These are phyloP conservation scores for Oryza punctata DNA, from an alignment of 176 grass and related monocot genomes.

Conservation along the genomic window DNA sequence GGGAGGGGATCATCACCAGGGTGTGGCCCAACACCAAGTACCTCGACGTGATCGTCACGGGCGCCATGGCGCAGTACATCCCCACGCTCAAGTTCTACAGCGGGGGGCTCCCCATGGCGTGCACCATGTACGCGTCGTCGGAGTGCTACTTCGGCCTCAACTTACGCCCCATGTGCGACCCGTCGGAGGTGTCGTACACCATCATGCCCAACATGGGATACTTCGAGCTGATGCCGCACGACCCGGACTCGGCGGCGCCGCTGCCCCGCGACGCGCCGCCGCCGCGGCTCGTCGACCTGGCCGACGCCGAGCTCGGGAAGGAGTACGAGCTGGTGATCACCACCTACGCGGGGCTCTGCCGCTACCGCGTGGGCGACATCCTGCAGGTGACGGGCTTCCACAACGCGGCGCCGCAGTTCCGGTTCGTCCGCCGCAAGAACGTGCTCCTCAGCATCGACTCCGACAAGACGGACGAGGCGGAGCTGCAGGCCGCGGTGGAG, in stretches of 20 bases:
- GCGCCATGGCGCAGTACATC: conserved; percentile 98
- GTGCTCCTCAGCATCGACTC: conserved; percentile 92
- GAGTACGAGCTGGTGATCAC: conserved; percentile 96
- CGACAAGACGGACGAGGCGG: conserved; percentile 93
- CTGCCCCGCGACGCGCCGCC: too few relatives aligned
- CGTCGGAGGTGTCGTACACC: conserved; percentile 88
- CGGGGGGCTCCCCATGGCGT: conserved; percentile 81
- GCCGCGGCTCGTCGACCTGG: conserved; percentile 65
- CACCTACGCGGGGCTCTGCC: conserved; percentile 87
- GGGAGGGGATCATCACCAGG: conserved; percentile 74
- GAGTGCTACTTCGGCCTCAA: conserved; percentile 99
- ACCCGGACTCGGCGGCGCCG: too few relatives aligned
- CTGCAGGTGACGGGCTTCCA: conserved; percentile 74
- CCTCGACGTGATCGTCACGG: conserved; percentile 97
- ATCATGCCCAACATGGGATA: conserved; percentile 99
- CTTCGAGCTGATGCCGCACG: conserved; percentile 26
- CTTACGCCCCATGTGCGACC: conserved; percentile 86
- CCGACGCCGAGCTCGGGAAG: conserved; percentile 64
- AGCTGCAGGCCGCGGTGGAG: conserved; percentile 81
- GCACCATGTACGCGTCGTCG: conserved; percentile 97
- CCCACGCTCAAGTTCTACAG: conserved; percentile 92
- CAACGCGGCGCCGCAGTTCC: conserved; percentile 84
- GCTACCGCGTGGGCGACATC: conserved; percentile 87
- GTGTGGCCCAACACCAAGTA: conserved; percentile 97
- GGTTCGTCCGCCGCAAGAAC: conserved; percentile 89